Percentiles rank a stretch among this genome's conserved stretches.
These are phyloP conservation scores for Boletus bicolor DNA, from an alignment of 768 basidiomycete species.

Conservation along the genomic window DNA sequence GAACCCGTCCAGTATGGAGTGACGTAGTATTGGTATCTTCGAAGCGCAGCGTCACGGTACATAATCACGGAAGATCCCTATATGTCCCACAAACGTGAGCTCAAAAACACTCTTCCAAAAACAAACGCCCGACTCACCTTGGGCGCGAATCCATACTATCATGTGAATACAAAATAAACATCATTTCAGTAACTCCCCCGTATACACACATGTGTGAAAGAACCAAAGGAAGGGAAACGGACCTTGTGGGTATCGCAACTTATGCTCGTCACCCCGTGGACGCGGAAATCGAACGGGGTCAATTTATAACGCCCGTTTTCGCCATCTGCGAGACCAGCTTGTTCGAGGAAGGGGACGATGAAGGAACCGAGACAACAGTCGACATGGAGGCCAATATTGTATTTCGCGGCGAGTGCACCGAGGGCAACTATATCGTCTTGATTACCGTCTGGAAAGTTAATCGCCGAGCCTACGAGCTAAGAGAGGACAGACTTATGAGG, in stretches of 20 bases:
- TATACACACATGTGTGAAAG: background rate
- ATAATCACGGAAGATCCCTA: slow-evolving; percentile 93
- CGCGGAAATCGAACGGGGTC: slow-evolving; percentile 83
- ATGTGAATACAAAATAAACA: background rate
- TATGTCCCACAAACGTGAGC: background rate
- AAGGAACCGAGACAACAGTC: slow-evolving; percentile 95
- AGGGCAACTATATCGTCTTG: slow-evolving; percentile 85
- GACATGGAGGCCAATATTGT: slow-evolving; percentile 87
- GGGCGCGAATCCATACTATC: slow-evolving; percentile 88
- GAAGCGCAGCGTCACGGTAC: slow-evolving; percentile 78
- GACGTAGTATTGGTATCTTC: slow-evolving; percentile 84
- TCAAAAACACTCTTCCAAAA: background rate
- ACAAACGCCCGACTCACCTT: slow-evolving; percentile 51
- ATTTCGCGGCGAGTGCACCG: slow-evolving; percentile 62
- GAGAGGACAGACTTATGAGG: background rate
- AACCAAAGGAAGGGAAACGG: background rate
- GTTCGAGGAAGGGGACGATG: slow-evolving; percentile 88
- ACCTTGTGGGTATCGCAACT: slow-evolving; percentile 97
- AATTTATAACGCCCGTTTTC: slow-evolving; percentile 52
- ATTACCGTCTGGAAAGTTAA: slow-evolving; percentile 84
- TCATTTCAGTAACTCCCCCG: background rate
- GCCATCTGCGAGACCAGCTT: slow-evolving; percentile 64
- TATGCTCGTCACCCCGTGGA: slow-evolving; percentile 89
- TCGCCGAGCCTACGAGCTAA: slow-evolving; percentile 79
- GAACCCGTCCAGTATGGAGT: slow-evolving; percentile 74